A percentile compares a stretch with the other conserved stretches of the same genome.
These are phyloP conservation scores for Podosphaera leucotricha DNA, from an alignment of 2,329 filamentous ascomycete genomes.

Conservation along the genomic window DNA sequence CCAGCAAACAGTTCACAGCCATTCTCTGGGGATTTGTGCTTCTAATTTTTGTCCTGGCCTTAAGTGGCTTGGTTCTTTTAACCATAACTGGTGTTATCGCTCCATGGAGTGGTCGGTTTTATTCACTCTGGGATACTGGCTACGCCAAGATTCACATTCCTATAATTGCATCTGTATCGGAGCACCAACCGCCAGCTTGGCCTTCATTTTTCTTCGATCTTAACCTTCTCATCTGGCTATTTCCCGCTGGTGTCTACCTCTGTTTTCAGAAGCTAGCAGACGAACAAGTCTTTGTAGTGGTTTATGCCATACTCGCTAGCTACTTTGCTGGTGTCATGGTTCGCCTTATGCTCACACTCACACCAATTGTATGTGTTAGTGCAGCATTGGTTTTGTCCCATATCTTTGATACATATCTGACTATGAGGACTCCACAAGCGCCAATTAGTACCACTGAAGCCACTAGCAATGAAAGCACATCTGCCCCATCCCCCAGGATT, in stretches of 20 bases:
- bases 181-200: slow-evolving; percentile 98
- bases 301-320: slow-evolving; percentile 87
- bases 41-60: slow-evolving; percentile 46
- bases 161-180: slow-evolving; percentile 97
- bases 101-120: slow-evolving; percentile 95
- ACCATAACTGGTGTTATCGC: slow-evolving; percentile 82
- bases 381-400: slow-evolving; percentile 73
- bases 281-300: slow-evolving; percentile 93
- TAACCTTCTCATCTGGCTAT: slow-evolving; percentile 96
- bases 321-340: slow-evolving; percentile 99
- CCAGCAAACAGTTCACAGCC: slow-evolving; percentile 82
- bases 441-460: slow-evolving; percentile 9
- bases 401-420: slow-evolving; percentile 70
- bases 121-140: slow-evolving; percentile 95
- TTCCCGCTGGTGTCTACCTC: slow-evolving; percentile 94
- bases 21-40: slow-evolving; percentile 59
- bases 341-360: slow-evolving; percentile 90
- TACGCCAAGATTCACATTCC: slow-evolving; percentile 99
- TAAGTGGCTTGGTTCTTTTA: slow-evolving; percentile 59
- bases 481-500: slow-evolving; percentile 29
- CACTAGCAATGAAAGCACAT: slow-evolving; percentile 17
- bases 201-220: slow-evolving; percentile 98
- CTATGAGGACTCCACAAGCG: slow-evolving; percentile 35
- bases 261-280: slow-evolving; percentile 87
- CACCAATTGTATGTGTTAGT: slow-evolving; percentile 84